Conservation (phyloP, 805 yeast species). For the Saccharomycopsis schoenii region DNA sequence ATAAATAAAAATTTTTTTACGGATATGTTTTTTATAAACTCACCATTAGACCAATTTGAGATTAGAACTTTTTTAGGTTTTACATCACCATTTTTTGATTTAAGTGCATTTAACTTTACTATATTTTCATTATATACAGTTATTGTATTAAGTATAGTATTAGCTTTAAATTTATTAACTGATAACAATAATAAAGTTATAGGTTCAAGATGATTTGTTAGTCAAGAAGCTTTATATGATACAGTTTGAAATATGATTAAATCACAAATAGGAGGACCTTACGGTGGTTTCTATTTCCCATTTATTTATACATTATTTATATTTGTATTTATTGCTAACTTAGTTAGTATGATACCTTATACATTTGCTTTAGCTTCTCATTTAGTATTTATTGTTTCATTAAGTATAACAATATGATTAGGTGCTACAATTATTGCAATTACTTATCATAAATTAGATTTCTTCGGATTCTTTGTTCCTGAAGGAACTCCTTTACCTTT, state of each 20-base stretch:
- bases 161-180: slow-evolving; percentile 19
- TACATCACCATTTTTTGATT: slow-evolving; percentile 19
- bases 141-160: slow-evolving; percentile 19
- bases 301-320: slow-evolving; percentile 21
- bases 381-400: slow-evolving; percentile 20
- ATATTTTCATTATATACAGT: slow-evolving; percentile 20
- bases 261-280: slow-evolving; percentile 20
- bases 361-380: slow-evolving; percentile 21
- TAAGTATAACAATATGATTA: slow-evolving; percentile 19
- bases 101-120: slow-evolving; percentile 20
- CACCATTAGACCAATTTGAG: slow-evolving; percentile 22
- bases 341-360: slow-evolving; percentile 22
- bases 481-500: slow-evolving; percentile 21
- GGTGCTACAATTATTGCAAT: slow-evolving; percentile 21
- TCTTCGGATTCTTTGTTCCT: slow-evolving; percentile 24
- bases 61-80: slow-evolving; percentile 19
- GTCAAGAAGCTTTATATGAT: slow-evolving; percentile 21
- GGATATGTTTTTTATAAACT: slow-evolving; percentile 9
- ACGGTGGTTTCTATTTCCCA: slow-evolving; percentile 20
- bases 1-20: slow-evolving; percentile 11
- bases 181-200: slow-evolving; percentile 20
- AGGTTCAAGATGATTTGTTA: slow-evolving; percentile 21
- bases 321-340: slow-evolving; percentile 21
- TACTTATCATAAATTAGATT: slow-evolving; percentile 19
- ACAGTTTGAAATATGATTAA: slow-evolving; percentile 21